These are phyloP conservation scores for Phytophthora foliorum DNA, from an alignment of 352 stramenopile species.

Conservation along the genomic window DNA sequence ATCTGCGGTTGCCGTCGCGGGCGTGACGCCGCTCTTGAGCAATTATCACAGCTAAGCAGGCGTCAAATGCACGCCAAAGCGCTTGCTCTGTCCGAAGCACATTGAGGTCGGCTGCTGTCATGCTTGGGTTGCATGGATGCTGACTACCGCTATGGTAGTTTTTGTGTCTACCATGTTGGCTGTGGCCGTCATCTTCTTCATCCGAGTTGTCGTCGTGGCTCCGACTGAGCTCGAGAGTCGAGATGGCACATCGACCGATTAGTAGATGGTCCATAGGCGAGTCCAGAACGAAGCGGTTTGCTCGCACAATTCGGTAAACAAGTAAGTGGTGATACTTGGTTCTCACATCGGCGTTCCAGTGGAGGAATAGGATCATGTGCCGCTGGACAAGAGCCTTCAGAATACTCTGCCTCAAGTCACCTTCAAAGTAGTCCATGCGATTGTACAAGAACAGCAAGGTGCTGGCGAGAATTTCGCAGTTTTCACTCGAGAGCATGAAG, in stretches of 20 bases:
- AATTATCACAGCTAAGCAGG: conserved; percentile 70
- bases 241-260: conserved; percentile 59
- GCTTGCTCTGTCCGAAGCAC: conserved; percentile 69
- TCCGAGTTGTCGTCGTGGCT: conserved; percentile 34
- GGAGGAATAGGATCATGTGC: conserved; percentile 81
- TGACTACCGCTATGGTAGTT: conserved; percentile 18
- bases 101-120: conserved; percentile 58
- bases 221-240: conserved; percentile 43
- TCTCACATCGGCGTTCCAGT: conserved; percentile 82
- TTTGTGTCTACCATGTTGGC: conserved; percentile 17
- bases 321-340: conserved; percentile 82
- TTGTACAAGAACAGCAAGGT: conserved; percentile 80
- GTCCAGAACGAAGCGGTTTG: conserved; percentile 70
- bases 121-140: conserved; percentile 40
- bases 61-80: conserved; percentile 82
- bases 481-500: conserved; percentile 79
- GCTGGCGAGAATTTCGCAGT: conserved; percentile 75
- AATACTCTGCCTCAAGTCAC: conserved; percentile 69
- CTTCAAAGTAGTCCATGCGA: conserved; percentile 77
- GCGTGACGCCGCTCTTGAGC: conserved; percentile 65
- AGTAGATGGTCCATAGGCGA: conserved; percentile 78
- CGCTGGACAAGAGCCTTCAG: conserved; percentile 79
- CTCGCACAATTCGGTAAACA: conserved; percentile 69
- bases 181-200: conserved; percentile 35
- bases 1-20: conserved; percentile 66